phyloP scores from a whole-genome alignment of 257 asterid genomes.

The Lantana camara region DNA sequence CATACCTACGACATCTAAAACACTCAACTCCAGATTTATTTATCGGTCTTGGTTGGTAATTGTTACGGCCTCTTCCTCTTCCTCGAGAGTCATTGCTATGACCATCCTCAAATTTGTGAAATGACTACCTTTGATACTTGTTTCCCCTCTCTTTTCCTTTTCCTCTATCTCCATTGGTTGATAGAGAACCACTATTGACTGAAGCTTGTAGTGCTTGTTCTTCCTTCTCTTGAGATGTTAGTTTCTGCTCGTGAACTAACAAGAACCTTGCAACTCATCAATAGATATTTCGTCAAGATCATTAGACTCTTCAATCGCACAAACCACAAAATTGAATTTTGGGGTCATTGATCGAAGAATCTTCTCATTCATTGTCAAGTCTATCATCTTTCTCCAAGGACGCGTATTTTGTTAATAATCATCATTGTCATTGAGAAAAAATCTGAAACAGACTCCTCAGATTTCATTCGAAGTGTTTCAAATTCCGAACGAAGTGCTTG shows the following conservation, averaged over 20 bases:
- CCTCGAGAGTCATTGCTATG: not conserved
- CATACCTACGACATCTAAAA: too few relatives aligned
- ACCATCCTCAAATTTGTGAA: not conserved
- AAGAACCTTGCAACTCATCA: not conserved
- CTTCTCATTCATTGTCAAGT: too few relatives aligned
- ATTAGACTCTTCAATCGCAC: not conserved
- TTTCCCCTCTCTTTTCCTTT: not conserved
- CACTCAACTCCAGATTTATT: too few relatives aligned
- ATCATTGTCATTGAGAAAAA: too few relatives aligned
- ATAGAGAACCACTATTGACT: too few relatives aligned
- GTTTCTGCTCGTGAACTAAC: not conserved
- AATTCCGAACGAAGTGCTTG: slow-evolving; percentile 20
- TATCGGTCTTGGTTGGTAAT: not conserved
- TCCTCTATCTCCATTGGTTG: not conserved
- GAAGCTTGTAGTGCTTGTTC: not conserved
- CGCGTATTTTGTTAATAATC: too few relatives aligned
- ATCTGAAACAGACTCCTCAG: too few relatives aligned
- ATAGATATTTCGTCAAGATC: not conserved
- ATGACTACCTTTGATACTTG: not conserved
- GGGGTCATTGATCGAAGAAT: too few relatives aligned
- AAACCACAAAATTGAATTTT: too few relatives aligned
- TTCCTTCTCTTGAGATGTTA: not conserved
- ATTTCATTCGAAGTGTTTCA: too few relatives aligned
- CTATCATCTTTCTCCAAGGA: too few relatives aligned
- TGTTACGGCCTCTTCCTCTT: not conserved